A percentile compares a stretch with the other conserved stretches of the same genome.
Evolutionary conservation across 768 basidiomycete genomes (phyloP).

Genomic region (Tylopilus vinaceipallidus): DNA sequence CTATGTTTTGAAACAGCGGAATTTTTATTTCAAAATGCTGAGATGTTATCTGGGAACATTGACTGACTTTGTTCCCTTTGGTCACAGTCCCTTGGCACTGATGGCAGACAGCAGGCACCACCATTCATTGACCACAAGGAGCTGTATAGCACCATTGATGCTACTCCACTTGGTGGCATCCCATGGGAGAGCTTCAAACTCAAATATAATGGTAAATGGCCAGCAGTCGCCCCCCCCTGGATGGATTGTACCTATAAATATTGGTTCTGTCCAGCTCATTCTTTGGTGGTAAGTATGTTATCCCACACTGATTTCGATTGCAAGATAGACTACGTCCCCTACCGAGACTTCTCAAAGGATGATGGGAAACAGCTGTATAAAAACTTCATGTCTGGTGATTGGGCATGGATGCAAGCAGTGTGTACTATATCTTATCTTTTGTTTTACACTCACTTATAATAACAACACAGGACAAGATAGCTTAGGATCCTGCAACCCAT

Average conservation of each 20-base stretch:
- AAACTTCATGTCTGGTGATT: not conserved
- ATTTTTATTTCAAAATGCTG: not conserved
- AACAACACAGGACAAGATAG: conserved; percentile 25
- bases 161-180: conserved; percentile 33
- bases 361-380: not conserved
- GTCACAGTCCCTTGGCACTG: not conserved
- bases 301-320: not conserved
- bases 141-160: conserved; percentile 29
- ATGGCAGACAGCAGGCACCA: too few relatives aligned
- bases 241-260: conserved; percentile 27
- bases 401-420: too few relatives aligned
- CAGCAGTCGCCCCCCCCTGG: conserved; percentile 14
- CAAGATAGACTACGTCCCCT: not conserved
- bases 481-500: conserved; percentile 11
- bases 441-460: not conserved
- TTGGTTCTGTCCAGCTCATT: conserved; percentile 22
- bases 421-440: not conserved
- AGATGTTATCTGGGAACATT: not conserved
- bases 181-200: conserved; percentile 37
- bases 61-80: conserved; percentile 1
- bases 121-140: conserved; percentile 2
- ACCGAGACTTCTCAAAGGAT: not conserved
- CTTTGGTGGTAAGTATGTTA: conserved; percentile 4
- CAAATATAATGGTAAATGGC: conserved; percentile 20
- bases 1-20: not conserved